Conservation (phyloP, 2,329 filamentous ascomycete genomes). For the Huntiella decipiens region DNA sequence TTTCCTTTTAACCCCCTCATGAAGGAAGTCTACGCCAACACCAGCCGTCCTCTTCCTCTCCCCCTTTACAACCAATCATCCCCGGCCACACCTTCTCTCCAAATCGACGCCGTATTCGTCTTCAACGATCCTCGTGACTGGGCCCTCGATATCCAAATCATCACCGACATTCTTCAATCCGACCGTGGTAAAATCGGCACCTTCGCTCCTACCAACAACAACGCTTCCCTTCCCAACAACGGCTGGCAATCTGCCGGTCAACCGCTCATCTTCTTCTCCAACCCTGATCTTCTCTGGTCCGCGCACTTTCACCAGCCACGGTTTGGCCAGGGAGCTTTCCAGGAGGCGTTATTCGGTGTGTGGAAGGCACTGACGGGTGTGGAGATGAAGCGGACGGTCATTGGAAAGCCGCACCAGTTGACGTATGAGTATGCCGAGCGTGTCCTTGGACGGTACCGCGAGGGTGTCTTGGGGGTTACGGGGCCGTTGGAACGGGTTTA, state of each 20-base stretch:
- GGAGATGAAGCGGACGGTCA: slow-evolving; percentile 41
- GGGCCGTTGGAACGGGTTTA: slow-evolving; percentile 55
- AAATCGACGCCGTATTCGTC: slow-evolving; percentile 78
- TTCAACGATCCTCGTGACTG: slow-evolving; percentile 96
- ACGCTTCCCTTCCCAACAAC: slow-evolving; percentile 41
- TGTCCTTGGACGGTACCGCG: slow-evolving; percentile 43
- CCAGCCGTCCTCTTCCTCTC: slow-evolving; percentile 37
- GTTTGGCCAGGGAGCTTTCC: slow-evolving; percentile 81
- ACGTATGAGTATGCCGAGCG: slow-evolving; percentile 77
- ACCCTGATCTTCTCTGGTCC: slow-evolving; percentile 80
- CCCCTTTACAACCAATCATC: slow-evolving; percentile 25
- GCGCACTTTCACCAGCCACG: slow-evolving; percentile 69
- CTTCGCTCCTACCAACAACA: slow-evolving; percentile 51
- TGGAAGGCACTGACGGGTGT: slow-evolving; percentile 55
- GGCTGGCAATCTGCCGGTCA: slow-evolving; percentile 75
- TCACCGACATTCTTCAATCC: slow-evolving; percentile 68
- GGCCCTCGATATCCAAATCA: slow-evolving; percentile 73
- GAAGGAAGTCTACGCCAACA: slow-evolving; percentile 37
- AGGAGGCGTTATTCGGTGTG: slow-evolving; percentile 59
- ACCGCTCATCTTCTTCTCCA: slow-evolving; percentile 69
- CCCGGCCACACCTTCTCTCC: slow-evolving; percentile 30
- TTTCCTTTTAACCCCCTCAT: slow-evolving; percentile 68
- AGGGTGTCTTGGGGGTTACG: slow-evolving; percentile 12
- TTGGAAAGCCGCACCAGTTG: slow-evolving; percentile 62
- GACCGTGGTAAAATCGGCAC: slow-evolving; percentile 65